Base-by-base conservation (phyloP, 192 early-diverging fungal genomes). In the Piromyces sp. region DNA sequence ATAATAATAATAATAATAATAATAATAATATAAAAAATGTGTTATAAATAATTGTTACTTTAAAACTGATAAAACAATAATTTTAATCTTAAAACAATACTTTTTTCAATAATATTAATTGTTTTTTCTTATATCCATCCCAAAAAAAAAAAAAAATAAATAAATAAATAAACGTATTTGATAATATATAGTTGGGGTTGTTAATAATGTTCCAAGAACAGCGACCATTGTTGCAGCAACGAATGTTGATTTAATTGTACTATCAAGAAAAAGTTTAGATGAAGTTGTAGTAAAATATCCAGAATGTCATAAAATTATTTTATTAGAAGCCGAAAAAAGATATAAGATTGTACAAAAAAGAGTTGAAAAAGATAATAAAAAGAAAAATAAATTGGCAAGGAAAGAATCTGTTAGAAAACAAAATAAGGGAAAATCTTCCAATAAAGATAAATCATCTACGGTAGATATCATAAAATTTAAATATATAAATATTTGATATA, bases 271-370 rank as follows among this genome's bases (percentile, higher is more conserved):
- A 28, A 85, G 84, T 33, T 78, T 90, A 15, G 81, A 88, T 42
- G 87, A 79, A 9, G 89, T 90, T 26, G 81, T 89, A 30, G 78
- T 84, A 33, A 82, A 86, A 82, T 89, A 88, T 80, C 86, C 86
- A 16, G 89, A 90, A 30, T 85, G 84, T 80, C 89, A 88, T 79
- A 87, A 88, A 79, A 82, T 79, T 14, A 87, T 90, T 68, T 81
- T 83, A 19, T 40, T 90, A 33, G 89, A 90, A 79, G 87, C 89
- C 3, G 87, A 88, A 51, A 86, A 84, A 40, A 80, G 88, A 37
- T 85, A 84, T 51, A 84, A 86, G 30, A 78, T 85, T 11, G 84
- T 82, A 1, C 83, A 89, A 58, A 79, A 84, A 79, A 80, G 88
- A 22, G 42, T 51, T 17, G 42, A 51, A 51, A 51, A 51, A 22